Evolutionary conservation across 306 rosid species (phyloP).

Genomic region (Trichosanthes cucumerina): DNA sequence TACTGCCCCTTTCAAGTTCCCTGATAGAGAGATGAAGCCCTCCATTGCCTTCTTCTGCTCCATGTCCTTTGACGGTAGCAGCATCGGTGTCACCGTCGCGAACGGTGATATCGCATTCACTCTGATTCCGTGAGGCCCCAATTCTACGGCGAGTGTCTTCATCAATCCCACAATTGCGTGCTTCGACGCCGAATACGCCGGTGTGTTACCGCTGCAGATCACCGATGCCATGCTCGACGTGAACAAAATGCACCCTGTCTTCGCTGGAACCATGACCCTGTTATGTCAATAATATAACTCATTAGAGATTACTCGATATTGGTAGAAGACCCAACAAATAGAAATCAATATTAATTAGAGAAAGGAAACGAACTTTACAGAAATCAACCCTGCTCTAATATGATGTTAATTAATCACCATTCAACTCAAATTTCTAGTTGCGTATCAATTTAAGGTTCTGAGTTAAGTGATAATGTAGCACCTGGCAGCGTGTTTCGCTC

Average conservation of each 20-base stretch:
- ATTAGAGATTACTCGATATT: too few relatives aligned
- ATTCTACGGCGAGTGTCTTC: constrained; percentile 32
- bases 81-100: constrained; percentile 22
- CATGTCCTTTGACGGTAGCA: not conserved
- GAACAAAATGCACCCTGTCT: constrained; percentile 29
- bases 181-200: constrained; percentile 32
- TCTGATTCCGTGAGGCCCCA: constrained; percentile 34
- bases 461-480: not conserved
- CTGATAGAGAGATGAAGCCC: not conserved
- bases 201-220: constrained; percentile 18
- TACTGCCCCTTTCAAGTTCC: constrained; percentile 4
- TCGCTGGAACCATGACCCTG: constrained; percentile 27
- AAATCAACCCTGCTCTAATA: too few relatives aligned
- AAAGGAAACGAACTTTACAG: too few relatives aligned
- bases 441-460: too few relatives aligned
- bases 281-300: not conserved
- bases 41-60: constrained; percentile 1
- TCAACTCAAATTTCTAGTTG: too few relatives aligned
- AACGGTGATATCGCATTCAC: constrained; percentile 37
- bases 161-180: constrained; percentile 28
- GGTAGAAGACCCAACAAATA: too few relatives aligned
- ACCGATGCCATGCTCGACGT: constrained; percentile 27
- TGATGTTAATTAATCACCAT: too few relatives aligned
- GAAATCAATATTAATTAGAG: too few relatives aligned
- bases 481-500: constrained; percentile 46